phyloP scores from a whole-genome alignment of 2,329 filamentous ascomycete species.

The Paramyrothecium roridum region DNA sequence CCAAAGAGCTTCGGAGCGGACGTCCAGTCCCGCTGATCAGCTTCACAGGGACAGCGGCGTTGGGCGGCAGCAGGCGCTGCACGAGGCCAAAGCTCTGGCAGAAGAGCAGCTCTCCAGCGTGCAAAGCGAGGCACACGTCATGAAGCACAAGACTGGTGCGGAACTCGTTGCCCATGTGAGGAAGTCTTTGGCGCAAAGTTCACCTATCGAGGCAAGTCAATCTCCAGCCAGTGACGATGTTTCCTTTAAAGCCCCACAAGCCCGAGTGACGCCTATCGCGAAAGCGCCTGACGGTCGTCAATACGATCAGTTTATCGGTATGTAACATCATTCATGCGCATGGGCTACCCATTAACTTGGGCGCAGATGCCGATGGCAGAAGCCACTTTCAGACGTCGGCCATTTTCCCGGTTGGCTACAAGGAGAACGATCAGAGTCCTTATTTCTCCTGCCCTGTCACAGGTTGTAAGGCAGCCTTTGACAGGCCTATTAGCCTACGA shows the following conservation, averaged over 20 bases:
- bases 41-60: neutral
- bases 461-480: slow-evolving; percentile 27
- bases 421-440: slow-evolving; percentile 13
- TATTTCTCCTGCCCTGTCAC: slow-evolving; percentile 35
- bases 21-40: neutral
- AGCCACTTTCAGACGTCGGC: slow-evolving; percentile 17
- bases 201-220: neutral
- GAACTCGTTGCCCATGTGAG: neutral
- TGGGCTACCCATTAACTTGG: slow-evolving; percentile 3
- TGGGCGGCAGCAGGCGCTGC: neutral
- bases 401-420: slow-evolving; percentile 29
- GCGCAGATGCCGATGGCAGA: slow-evolving; percentile 7
- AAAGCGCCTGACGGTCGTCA: neutral
- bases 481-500: slow-evolving; percentile 13
- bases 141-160: neutral
- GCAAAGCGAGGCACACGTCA: neutral
- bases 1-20: neutral
- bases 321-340: neutral
- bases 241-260: neutral
- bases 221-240: neutral
- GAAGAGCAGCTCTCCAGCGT: neutral
- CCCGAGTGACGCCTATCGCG: neutral
- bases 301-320: neutral
- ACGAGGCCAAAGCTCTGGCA: neutral
- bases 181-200: neutral